Percentiles rank a stretch among this genome's conserved stretches.
Conservation (phyloP, 2,329 filamentous ascomycete species). For the Xylaria arbuscula region DNA sequence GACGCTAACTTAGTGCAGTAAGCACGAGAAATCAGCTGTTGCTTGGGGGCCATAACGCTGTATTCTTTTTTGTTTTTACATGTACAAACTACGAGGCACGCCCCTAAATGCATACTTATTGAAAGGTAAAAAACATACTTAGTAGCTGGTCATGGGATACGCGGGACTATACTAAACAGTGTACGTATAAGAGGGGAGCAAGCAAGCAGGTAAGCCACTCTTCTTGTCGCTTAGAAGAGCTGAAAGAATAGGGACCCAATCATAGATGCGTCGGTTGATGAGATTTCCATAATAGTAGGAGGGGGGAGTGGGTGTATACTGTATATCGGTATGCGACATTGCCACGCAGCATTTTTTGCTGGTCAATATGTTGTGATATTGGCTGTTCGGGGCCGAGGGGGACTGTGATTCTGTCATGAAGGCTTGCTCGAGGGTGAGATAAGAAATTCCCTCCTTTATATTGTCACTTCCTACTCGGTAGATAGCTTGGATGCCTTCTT, state of each 20-base stretch:
- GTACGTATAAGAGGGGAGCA: not conserved
- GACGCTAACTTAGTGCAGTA: constrained; percentile 15
- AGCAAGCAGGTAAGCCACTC: constrained; percentile 20
- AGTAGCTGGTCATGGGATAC: constrained; percentile 1
- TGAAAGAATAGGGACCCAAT: constrained; percentile 26
- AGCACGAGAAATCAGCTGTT: constrained; percentile 13
- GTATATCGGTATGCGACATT: constrained; percentile 16
- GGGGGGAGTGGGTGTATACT: constrained; percentile 9
- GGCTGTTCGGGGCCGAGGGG: constrained; percentile 25
- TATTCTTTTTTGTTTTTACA: not conserved
- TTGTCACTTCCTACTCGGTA: not conserved
- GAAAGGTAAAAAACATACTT: not conserved
- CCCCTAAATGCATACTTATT: not conserved
- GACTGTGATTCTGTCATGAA: not conserved
- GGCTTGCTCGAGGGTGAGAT: not conserved
- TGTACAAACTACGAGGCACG: constrained; percentile 12
- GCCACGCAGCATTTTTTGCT: constrained; percentile 1
- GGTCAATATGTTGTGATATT: constrained; percentile 11
- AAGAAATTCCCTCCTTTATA: not conserved
- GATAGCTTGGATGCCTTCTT: not conserved
- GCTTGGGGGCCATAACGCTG: not conserved
- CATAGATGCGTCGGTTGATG: not conserved
- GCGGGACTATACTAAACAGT: not conserved
- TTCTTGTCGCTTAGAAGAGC: constrained; percentile 24
- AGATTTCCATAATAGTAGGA: not conserved